Conservation (phyloP, 139 green algal genomes). For the Chlorella vulgaris region DNA sequence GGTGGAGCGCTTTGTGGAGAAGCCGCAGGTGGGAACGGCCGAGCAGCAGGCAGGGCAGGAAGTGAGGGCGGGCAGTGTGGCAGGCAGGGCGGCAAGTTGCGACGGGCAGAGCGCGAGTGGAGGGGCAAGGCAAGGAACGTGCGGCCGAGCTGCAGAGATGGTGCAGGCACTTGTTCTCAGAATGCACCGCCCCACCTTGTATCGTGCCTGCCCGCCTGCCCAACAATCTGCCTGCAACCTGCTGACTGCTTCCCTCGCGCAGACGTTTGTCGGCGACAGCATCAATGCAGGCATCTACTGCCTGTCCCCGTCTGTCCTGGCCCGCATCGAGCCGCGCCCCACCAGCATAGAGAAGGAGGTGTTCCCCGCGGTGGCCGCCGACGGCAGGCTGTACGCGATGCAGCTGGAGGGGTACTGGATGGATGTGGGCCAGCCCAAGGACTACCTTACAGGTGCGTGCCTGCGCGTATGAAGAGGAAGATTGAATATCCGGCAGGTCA, state of each 20-base stretch:
- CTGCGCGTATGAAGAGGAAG: no score
- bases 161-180: no score
- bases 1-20: slow-evolving; percentile 96
- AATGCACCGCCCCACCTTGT: neutral
- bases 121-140: no score
- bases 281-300: slow-evolving; percentile 99
- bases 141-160: no score
- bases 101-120: no score
- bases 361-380: slow-evolving; percentile 91
- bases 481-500: no score
- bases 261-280: slow-evolving; percentile 98
- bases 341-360: slow-evolving; percentile 97
- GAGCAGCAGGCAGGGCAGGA: neutral
- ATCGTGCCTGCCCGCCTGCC: neutral
- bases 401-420: slow-evolving; percentile 97
- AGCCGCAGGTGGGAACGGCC: slow-evolving; percentile 71
- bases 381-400: slow-evolving; percentile 88
- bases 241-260: neutral
- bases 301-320: slow-evolving; percentile 79
- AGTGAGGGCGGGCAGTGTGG: no score
- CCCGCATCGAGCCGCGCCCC: slow-evolving; percentile 92
- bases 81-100: no score
- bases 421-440: slow-evolving; percentile 97
- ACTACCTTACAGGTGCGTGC: slow-evolving; percentile 77
- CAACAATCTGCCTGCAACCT: neutral